Evolutionary conservation across 2,329 filamentous ascomycete species (phyloP).

Genomic region (Alternaria triticina): DNA sequence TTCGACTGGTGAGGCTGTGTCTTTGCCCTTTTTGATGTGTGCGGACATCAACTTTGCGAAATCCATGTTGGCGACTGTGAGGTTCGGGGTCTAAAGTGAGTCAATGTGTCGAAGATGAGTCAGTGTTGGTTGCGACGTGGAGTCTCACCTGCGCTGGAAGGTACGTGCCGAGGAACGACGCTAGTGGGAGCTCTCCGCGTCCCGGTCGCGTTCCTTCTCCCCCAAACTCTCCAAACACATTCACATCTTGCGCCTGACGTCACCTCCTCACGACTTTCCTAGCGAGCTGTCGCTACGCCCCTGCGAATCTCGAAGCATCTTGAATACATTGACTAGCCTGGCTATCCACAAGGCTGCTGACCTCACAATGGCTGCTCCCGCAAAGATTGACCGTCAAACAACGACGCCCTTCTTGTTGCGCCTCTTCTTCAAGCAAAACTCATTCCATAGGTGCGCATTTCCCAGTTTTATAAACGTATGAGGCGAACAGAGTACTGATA

Average conservation of each 20-base stretch:
- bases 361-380: slow-evolving; percentile 41
- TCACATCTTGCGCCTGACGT: slow-evolving; percentile 2
- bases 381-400: slow-evolving; percentile 68
- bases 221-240: neutral
- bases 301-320: neutral
- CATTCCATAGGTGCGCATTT: slow-evolving; percentile 69
- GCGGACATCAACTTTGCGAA: slow-evolving; percentile 93
- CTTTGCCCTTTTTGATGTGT: slow-evolving; percentile 84
- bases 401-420: slow-evolving; percentile 84
- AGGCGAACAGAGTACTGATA: too few species aligned
- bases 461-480: too few species aligned
- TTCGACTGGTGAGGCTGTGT: slow-evolving; percentile 47
- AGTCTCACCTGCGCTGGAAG: slow-evolving; percentile 10
- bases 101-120: neutral
- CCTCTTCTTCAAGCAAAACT: slow-evolving; percentile 78
- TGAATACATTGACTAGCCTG: neutral
- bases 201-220: slow-evolving; percentile 21
- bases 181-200: slow-evolving; percentile 31
- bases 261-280: neutral
- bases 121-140: slow-evolving; percentile 5
- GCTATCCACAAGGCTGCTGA: neutral
- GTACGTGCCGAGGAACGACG: slow-evolving; percentile 17
- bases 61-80: slow-evolving; percentile 69
- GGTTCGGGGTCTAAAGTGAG: neutral
- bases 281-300: neutral